Base-by-base conservation (phyloP, 192 early-diverging fungal species). In the Umbelopsis isabellina region DNA sequence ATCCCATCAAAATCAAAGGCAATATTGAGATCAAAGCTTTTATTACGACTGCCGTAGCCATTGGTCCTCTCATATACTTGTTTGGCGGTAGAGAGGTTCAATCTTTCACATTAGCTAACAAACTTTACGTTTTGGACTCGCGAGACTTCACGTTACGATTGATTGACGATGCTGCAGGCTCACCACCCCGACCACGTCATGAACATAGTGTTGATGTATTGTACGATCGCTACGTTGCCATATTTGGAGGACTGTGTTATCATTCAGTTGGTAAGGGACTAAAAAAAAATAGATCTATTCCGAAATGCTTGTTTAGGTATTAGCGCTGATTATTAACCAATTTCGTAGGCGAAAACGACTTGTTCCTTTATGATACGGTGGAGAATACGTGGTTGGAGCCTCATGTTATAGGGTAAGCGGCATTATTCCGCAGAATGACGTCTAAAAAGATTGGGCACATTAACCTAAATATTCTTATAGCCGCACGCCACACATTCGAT, bases 161-260 rank as follows among this genome's bases (percentile, higher is more conserved):
- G 13, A 55, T 78, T 22, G 33, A 67, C 12, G 30, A 72, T 23
- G 35, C 72, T 22, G 53, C 46, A 2, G 76, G 76, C 2, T 21
- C 53, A 20, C 55, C 68, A 5, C 76, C 76, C 18, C 68, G 76
- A 67, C 68, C 76, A 49, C 46, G 76, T 10, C 76, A 78, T 41
- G 76, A 78, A 66, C 76, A 78, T 49, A 68, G 71, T 2, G 68
- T 78, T 5, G 71, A 78, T 37, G 68, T 66, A 1, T 0, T 78
- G 25, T n/a, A 65, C 7, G 65, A 70, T 49, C 44, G 76, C 35
- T 78, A 78, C 22, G 41, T 78, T 23, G 67, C 69, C 33, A 68
- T 78, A 20, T 78, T 78, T 69, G 76, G 76, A 37, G 76, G 76
- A 21, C 21, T 78, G 12, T 78, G 76, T 46, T 73, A 78, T 49